These are phyloP conservation scores for Debaryomycetaceae sp. DNA, from an alignment of 1,139 yeast genomes.

Conservation along the genomic window DNA sequence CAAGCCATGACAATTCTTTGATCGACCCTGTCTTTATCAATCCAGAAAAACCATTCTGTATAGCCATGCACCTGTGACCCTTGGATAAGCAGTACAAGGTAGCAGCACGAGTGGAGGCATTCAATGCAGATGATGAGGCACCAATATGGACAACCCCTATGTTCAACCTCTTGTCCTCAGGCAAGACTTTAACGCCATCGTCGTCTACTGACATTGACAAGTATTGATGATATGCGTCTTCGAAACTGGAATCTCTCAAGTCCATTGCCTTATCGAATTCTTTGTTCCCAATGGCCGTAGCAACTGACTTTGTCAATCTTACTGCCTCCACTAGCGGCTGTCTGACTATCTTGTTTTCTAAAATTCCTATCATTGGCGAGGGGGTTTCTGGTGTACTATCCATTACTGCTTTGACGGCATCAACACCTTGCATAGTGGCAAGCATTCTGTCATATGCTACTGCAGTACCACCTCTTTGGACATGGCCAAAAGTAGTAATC, in stretches of 20 bases:
- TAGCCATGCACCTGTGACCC: conserved; percentile 86
- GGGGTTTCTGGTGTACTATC: conserved; percentile 88
- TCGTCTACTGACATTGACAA: conserved; percentile 68
- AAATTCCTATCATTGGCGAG: conserved; percentile 90
- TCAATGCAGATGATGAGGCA: conserved; percentile 96
- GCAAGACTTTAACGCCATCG: conserved; percentile 54
- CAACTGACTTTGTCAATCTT: conserved; percentile 77
- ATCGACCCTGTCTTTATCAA: conserved; percentile 77
- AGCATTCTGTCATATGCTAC: conserved; percentile 88
- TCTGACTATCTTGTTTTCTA: conserved; percentile 82
- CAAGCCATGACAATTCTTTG: conserved; percentile 74
- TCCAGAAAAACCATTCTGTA: conserved; percentile 92
- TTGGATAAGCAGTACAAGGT: conserved; percentile 86
- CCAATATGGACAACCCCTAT: conserved; percentile 90
- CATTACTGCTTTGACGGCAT: conserved; percentile 90
- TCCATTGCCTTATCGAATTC: conserved; percentile 85
- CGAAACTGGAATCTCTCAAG: conserved; percentile 82
- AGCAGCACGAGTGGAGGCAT: conserved; percentile 88
- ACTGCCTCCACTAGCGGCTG: conserved; percentile 89
- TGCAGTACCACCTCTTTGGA: conserved; percentile 98
- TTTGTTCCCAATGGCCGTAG: conserved; percentile 72
- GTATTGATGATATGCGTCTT: conserved; percentile 72
- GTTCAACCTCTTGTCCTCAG: conserved; percentile 50
- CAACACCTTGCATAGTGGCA: conserved; percentile 96
- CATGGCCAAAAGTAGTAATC: conserved; percentile 93